A percentile compares a stretch with the other conserved stretches of the same genome.
These are phyloP conservation scores for Candida sithepensis DNA, from an alignment of 805 yeast genomes.

Conservation along the genomic window DNA sequence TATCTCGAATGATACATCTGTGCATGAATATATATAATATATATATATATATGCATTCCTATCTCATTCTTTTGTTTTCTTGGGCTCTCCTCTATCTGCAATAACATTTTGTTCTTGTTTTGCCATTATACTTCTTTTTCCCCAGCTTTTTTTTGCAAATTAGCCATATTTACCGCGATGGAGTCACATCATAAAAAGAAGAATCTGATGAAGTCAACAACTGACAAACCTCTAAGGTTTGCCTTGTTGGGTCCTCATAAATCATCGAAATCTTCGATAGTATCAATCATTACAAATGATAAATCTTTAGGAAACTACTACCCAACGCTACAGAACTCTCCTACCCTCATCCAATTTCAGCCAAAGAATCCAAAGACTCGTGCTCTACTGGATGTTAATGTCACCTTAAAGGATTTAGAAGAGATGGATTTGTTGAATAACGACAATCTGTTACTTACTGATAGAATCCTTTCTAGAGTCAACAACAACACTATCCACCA, in stretches of 20 bases:
- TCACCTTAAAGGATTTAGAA: constrained; percentile 37
- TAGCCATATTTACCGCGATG: neutral
- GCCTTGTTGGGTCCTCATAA: constrained; percentile 31
- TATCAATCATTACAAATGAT: constrained; percentile 27
- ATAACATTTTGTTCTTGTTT: neutral
- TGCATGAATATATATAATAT: too few species aligned
- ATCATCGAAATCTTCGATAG: constrained; percentile 30
- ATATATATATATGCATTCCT: too few species aligned
- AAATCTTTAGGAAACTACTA: constrained; percentile 59
- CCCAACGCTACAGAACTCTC: constrained; percentile 63
- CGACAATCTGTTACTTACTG: constrained; percentile 13
- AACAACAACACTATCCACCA: constrained; percentile 3
- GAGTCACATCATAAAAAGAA: constrained; percentile 6
- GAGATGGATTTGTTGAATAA: constrained; percentile 22
- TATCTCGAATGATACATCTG: too few species aligned
- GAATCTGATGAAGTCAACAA: constrained; percentile 26
- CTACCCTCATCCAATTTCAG: constrained; percentile 52
- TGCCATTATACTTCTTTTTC: neutral
- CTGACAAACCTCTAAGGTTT: constrained; percentile 28
- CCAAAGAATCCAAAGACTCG: constrained; percentile 39
- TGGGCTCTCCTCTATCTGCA: too few species aligned
- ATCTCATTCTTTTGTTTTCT: too few species aligned
- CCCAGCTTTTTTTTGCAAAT: neutral
- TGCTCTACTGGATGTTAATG: constrained; percentile 45
- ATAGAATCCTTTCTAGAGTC: constrained; percentile 11